These are phyloP conservation scores for Populus hybrid DNA, from an alignment of 441 rosid genomes.

Conservation along the genomic window DNA sequence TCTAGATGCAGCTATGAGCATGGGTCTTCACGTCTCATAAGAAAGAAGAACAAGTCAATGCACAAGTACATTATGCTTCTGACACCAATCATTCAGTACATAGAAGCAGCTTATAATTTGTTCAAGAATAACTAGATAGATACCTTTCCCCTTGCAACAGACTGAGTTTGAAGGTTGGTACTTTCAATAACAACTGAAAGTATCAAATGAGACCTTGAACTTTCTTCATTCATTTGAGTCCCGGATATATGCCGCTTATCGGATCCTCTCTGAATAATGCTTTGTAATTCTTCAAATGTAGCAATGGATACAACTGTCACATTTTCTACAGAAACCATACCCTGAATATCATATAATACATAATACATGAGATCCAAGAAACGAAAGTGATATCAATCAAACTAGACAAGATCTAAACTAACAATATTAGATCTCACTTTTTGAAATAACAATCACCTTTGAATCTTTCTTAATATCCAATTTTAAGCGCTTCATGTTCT, in stretches of 20 bases:
- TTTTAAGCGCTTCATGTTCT: constrained; percentile 59
- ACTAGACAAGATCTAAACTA: neutral
- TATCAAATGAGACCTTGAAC: constrained; percentile 92
- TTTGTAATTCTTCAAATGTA: constrained; percentile 66
- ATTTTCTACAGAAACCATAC: constrained; percentile 91
- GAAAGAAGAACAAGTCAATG: constrained; percentile 23
- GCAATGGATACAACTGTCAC: constrained; percentile 73
- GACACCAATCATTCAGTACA: constrained; percentile 52
- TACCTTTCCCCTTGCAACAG: constrained; percentile 93
- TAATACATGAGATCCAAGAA: constrained; percentile 1
- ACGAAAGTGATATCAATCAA: neutral
- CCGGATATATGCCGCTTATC: constrained; percentile 83
- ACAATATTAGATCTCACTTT: neutral
- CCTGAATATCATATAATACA: constrained; percentile 43
- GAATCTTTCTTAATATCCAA: constrained; percentile 91
- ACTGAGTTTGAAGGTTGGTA: constrained; percentile 90
- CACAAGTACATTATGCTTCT: neutral
- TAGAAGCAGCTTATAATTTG: neutral
- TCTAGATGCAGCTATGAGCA: neutral
- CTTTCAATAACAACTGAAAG: constrained; percentile 88
- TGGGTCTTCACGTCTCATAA: neutral
- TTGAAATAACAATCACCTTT: constrained; percentile 51
- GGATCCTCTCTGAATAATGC: constrained; percentile 75
- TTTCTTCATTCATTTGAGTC: constrained; percentile 95
- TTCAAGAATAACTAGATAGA: constrained; percentile 16